Percentiles rank a stretch among this genome's conserved stretches.
Conservation (phyloP, 75 land plant genomes). For the Picea glauca region DNA sequence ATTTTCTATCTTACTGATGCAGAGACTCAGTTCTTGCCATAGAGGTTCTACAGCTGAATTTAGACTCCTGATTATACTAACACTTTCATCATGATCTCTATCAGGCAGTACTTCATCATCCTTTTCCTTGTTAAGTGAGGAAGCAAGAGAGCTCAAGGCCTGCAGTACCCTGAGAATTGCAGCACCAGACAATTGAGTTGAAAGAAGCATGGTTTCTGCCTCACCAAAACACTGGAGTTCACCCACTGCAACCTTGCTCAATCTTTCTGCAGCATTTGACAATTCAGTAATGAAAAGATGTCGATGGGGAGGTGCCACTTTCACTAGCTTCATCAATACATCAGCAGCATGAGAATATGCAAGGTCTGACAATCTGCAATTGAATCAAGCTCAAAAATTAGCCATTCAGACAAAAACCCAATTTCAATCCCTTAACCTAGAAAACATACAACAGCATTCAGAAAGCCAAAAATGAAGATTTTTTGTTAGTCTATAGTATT, state of each 20-base stretch:
- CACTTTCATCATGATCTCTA: constrained; percentile 50
- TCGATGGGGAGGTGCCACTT: constrained; percentile 72
- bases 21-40: constrained; percentile 84
- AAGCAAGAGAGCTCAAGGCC: constrained; percentile 82
- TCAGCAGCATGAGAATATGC: constrained; percentile 85
- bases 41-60: constrained; percentile 78
- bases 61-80: constrained; percentile 52
- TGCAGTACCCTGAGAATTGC: constrained; percentile 87
- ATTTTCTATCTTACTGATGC: constrained; percentile 82
- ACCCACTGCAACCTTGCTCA: constrained; percentile 65
- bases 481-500: too few relatives aligned
- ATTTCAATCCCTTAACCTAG: too few relatives aligned
- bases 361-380: constrained; percentile 81
- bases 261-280: constrained; percentile 67
- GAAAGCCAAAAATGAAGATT: too few relatives aligned
- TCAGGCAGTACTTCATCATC: constrained; percentile 37
- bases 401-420: background rate
- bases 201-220: constrained; percentile 61
- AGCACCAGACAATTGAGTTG: constrained; percentile 69
- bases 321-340: constrained; percentile 81
- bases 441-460: too few relatives aligned
- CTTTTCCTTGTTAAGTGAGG: constrained; percentile 50
- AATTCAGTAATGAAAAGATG: constrained; percentile 80
- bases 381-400: background rate
- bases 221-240: constrained; percentile 74